Conservation (phyloP, 306 rosid species). For the Begonia fuchsioides region DNA sequence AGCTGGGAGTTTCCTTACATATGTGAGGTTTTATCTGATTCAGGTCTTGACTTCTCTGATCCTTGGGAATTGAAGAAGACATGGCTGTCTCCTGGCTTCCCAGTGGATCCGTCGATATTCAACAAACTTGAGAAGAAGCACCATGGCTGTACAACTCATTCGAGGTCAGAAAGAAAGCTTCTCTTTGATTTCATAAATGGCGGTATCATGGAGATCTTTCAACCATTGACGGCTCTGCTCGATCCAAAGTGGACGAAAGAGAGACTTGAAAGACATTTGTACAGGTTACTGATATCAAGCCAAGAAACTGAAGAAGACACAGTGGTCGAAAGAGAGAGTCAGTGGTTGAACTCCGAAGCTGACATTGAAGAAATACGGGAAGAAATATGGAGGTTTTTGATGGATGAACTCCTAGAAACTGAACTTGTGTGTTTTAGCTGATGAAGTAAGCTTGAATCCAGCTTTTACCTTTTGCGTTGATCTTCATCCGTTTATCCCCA, state of each 20-base stretch:
- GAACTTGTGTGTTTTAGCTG: too few species aligned
- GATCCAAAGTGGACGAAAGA: slow-evolving; percentile 21
- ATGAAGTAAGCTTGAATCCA: too few species aligned
- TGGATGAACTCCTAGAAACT: slow-evolving; percentile 64
- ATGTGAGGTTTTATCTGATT: slow-evolving; percentile 32
- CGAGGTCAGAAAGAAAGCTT: slow-evolving; percentile 51
- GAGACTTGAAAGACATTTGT: slow-evolving; percentile 27
- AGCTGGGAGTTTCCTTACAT: slow-evolving; percentile 67
- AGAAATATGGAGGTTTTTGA: slow-evolving; percentile 45
- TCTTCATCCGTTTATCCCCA: too few species aligned
- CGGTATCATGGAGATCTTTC: slow-evolving; percentile 31
- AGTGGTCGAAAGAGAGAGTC: slow-evolving; percentile 34
- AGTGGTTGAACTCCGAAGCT: slow-evolving; percentile 44
- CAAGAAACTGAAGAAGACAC: slow-evolving; percentile 30
- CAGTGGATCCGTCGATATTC: slow-evolving; percentile 36
- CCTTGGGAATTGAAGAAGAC: slow-evolving; percentile 19
- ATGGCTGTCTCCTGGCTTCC: slow-evolving; percentile 43
- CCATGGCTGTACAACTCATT: slow-evolving; percentile 16
- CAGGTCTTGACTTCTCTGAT: too few species aligned
- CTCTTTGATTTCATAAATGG: slow-evolving; percentile 65
- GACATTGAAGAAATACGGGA: slow-evolving; percentile 47
- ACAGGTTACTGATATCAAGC: slow-evolving; percentile 20
- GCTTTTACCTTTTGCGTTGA: too few species aligned
- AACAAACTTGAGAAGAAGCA: slow-evolving; percentile 58
- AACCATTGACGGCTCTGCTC: slow-evolving; percentile 22